Evolutionary conservation across 352 stramenopile genomes (phyloP), one percentile per base, ranked within the genome.

Genomic region (Phytophthora agathidicida): DNA sequence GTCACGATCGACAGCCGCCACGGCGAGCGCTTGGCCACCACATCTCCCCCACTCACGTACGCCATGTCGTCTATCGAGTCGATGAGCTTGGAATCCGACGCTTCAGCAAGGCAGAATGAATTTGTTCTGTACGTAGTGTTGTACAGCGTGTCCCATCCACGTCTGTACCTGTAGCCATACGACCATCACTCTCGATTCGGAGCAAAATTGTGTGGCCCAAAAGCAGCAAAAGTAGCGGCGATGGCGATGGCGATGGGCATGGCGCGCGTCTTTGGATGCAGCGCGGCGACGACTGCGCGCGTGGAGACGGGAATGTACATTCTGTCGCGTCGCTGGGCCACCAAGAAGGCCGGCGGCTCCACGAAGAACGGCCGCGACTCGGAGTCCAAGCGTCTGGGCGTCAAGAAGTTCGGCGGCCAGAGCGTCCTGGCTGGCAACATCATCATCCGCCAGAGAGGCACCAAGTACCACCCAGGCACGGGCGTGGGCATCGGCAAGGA

Each of bases 351-450:
- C 4, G 96, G 95, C 26, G 97, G 97, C 33, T 98, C 93, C 5
- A 97, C 92, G n/a, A 98, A 96, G 68, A 99, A 99, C 75, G 97
- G 97, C 17, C 84, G 97, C 46, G 96, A 99, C 73, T 99, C 96
- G 13, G 81, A 95, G 63, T 98, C 96, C 32, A 97, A 98, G 77
- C 88, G 97, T 45, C 81, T 99, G 35, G 97, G 97, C 51, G 87
- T 99, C 60, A 99, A 99, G 77, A 96, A 98, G 46, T 98, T 96
- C 68, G 94, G 41, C 17, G 91, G 91, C 16, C 60, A 97, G 63
- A 67, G 71, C 22, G 96, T 98, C 30, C 77, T 96, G 22, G 70
- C 94, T 39, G 97, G 97, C 58, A 98, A 98, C 62, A 99, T 99
- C 69, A 98, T 99, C 57, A 96, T 99, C 35, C 83, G 97, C 44